Base-by-base conservation (phyloP, 2,329 filamentous ascomycete genomes). In the Penicillium sp. region DNA sequence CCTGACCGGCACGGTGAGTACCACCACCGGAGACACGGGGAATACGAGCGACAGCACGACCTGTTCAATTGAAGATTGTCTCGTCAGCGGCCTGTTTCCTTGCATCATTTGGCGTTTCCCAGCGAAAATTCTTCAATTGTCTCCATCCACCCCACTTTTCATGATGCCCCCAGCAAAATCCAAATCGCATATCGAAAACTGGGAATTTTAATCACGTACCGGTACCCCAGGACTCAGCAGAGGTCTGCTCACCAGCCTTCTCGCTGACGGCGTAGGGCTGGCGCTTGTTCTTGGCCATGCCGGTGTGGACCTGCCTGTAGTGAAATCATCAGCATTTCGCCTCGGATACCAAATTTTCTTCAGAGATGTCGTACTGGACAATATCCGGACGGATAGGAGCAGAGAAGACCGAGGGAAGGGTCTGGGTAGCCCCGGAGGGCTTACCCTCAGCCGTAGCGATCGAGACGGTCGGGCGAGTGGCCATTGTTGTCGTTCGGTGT, bases 201-300 rank as follows among this genome's bases (percentile, higher is more conserved):
- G 59, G 59, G 49, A 39, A 58, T 54, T 35, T 57, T 47, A 8
- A 47, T 24, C 52, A 89, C 90, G 82, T 80, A 96, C 91, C 93
- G 84, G 93, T 98, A 89, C 93, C 93, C 95, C 95, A 99, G 71
- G 96, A 99, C 87, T 99, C 95, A 79, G 95, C 95, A 82, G 91
- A 96, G 79, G 95, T 99, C 86, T 99, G 95, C 85, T 99, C 95
- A 85, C 95, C 95, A 78, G 95, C 95, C 90, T 99, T 99, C 90
- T 98, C 93, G 89, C 92, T 96, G 86, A 99, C 95, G 76, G 95
- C 88, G 82, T 99, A 99, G 73, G 95, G 93, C 84, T 99, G 95
- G 80, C 95, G 90, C 89, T 96, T 97, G 89, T 99, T 99, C 91
- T 99, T 99, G 80, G 93, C 93, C 86, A 99, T 96, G 77, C 95